Evolutionary conservation across 2,329 filamentous ascomycete genomes (phyloP).

Genomic region (Exophiala oligosperma): DNA sequence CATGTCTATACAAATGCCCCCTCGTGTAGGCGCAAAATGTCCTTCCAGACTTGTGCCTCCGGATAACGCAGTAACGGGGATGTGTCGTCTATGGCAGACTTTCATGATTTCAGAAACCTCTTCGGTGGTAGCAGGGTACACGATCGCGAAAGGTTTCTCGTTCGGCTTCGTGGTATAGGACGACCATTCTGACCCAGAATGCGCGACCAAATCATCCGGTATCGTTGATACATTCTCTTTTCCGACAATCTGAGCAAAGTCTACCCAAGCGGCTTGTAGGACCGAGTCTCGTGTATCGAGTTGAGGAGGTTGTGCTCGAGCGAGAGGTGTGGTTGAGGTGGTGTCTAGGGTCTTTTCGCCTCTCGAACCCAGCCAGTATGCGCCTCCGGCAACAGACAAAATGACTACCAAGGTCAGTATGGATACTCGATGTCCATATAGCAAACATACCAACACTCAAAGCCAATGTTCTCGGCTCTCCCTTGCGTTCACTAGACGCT

Average conservation of each 20-base stretch:
- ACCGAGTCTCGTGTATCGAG: constrained; percentile 59
- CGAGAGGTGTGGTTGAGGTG: constrained; percentile 59
- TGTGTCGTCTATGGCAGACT: constrained; percentile 74
- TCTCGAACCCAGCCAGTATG: constrained; percentile 57
- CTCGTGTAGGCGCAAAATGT: constrained; percentile 78
- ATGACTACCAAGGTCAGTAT: constrained; percentile 43
- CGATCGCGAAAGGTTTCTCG: constrained; percentile 59
- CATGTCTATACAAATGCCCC: constrained; percentile 86
- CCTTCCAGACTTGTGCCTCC: constrained; percentile 89
- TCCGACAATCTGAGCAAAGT: constrained; percentile 62
- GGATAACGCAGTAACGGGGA: constrained; percentile 84
- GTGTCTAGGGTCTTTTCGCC: constrained; percentile 48
- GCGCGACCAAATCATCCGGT: constrained; percentile 52
- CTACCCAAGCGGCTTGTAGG: constrained; percentile 64
- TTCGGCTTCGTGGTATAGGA: constrained; percentile 46
- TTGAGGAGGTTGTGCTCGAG: constrained; percentile 46
- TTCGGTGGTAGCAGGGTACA: constrained; percentile 75
- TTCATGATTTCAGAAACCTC: constrained; percentile 88
- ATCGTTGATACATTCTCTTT: constrained; percentile 63
- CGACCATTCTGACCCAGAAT: constrained; percentile 65
- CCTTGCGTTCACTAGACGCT: constrained; percentile 4
- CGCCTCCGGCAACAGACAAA: constrained; percentile 50
- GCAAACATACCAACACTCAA: constrained; percentile 35
- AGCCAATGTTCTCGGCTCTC: constrained; percentile 20
- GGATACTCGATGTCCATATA: constrained; percentile 4